Evolutionary conservation across 2,329 filamentous ascomycete genomes (phyloP), one percentile per base, ranked within the genome.

Genomic region (Xylariaceae sp.): DNA sequence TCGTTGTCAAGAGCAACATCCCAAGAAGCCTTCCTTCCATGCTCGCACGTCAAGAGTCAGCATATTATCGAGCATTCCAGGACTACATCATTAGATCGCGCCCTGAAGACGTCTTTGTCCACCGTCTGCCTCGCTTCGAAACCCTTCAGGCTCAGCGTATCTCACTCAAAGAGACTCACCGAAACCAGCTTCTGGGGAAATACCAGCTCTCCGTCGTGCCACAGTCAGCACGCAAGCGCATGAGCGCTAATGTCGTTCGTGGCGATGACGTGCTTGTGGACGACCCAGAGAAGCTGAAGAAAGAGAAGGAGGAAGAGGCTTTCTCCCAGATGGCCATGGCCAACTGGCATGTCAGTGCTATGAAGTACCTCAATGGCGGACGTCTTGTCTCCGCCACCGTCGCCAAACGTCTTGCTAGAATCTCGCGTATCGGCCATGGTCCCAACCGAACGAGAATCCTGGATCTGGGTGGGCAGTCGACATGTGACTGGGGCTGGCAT

Each of bases 401-500:
- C 39, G 77, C 81, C 47, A 84, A 85, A 68, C 77, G 78, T 17
- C 75, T 86, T 36, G 75, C 77, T 6, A 73, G 79, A 40, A 69
- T 80, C 27, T 81, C 78, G 19, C 72, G 72, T 53, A 72, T 77
- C 64, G 75, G 76, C 35, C 66, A 69, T 15, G 64, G 69, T 45
- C 72, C 73, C 51, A 73, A 80, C 50, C 78, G 83, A 19, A 73
- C 83, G 3, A 77, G 87, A 32, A 86, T 96, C 49, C 80, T 97
- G 22, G 92, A 97, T 65, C 83, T 96, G 32, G 90, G 89, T 43
- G 91, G 91, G 40, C 85, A 92, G 64, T 78, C 86, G 0, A 83
- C 87, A 12, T 92, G 90, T 65, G 90, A 95, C 68, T 99, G 94
- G 94, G 92, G 89, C 18, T 99, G 94, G 94, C 85, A 94, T 65